phyloP scores from a whole-genome alignment of 2,329 filamentous ascomycete genomes.

The Lojkania enalia region DNA sequence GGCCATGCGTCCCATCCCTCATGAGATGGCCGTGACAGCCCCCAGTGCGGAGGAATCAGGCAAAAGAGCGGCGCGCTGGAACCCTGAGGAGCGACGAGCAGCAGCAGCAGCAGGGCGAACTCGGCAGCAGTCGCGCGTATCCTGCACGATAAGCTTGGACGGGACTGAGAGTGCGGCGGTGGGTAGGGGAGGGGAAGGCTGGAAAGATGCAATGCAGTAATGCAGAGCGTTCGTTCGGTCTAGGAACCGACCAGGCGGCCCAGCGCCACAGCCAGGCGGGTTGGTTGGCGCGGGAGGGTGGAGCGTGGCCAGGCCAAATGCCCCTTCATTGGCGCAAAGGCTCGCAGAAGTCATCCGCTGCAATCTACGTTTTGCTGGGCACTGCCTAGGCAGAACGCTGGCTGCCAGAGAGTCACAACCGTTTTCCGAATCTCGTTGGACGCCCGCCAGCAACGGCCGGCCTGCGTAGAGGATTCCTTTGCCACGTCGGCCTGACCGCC shows the following conservation, averaged over 20 bases:
- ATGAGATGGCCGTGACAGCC: slow-evolving; percentile 16
- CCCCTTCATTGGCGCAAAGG: slow-evolving; percentile 10
- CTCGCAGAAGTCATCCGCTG: slow-evolving; percentile 12
- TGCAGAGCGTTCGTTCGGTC: slow-evolving; percentile 1
- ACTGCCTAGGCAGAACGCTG: slow-evolving; percentile 19
- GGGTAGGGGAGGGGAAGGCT: neutral
- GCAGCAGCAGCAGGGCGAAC: neutral
- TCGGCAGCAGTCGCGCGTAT: slow-evolving; percentile 3
- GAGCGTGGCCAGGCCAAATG: neutral
- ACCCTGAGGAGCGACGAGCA: too few species aligned
- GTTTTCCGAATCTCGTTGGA: slow-evolving; percentile 14
- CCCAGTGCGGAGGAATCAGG: slow-evolving; percentile 1
- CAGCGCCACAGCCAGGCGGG: slow-evolving; percentile 24
- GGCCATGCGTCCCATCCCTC: slow-evolving; percentile 20
- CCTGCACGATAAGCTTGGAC: slow-evolving; percentile 3
- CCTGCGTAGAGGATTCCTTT: slow-evolving; percentile 10
- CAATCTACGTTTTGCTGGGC: slow-evolving; percentile 13
- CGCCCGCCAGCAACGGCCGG: slow-evolving; percentile 19
- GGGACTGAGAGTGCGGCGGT: neutral
- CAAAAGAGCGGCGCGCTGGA: slow-evolving; percentile 2
- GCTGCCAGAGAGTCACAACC: slow-evolving; percentile 13
- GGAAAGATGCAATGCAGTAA: neutral
- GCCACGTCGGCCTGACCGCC: slow-evolving; percentile 34
- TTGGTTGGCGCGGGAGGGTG: slow-evolving; percentile 4
- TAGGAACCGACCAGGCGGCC: slow-evolving; percentile 18